Conservation (phyloP, 2,329 filamentous ascomycete genomes). For the Fusarium agapanthi region DNA sequence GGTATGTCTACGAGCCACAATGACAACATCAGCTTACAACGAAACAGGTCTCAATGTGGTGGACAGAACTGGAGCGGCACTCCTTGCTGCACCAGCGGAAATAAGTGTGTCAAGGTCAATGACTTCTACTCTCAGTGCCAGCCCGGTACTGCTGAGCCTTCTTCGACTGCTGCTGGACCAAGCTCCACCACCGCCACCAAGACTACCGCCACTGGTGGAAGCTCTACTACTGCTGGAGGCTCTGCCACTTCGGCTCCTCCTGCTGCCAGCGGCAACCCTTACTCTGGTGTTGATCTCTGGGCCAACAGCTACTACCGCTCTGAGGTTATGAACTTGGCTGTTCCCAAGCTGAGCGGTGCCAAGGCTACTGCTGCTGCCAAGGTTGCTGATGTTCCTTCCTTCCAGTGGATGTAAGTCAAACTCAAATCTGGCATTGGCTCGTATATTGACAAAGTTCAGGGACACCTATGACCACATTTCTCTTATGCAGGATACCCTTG, state of each 20-base stretch:
- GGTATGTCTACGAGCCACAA: not conserved
- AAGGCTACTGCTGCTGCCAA: slow-evolving; percentile 61
- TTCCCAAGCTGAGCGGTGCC: slow-evolving; percentile 68
- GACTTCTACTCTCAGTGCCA: slow-evolving; percentile 39
- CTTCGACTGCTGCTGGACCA: slow-evolving; percentile 18
- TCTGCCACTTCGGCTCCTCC: slow-evolving; percentile 39
- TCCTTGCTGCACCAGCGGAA: slow-evolving; percentile 52
- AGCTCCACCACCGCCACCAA: slow-evolving; percentile 18
- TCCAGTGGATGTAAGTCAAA: slow-evolving; percentile 59
- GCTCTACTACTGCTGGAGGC: slow-evolving; percentile 25
- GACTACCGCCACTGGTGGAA: slow-evolving; percentile 3
- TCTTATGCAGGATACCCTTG: slow-evolving; percentile 56
- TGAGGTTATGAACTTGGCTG: slow-evolving; percentile 63
- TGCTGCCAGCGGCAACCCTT: slow-evolving; percentile 60
- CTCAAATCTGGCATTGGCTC: rapidly evolving
- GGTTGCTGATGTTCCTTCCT: slow-evolving; percentile 62
- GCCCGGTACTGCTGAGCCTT: slow-evolving; percentile 24
- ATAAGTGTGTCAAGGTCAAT: slow-evolving; percentile 37
- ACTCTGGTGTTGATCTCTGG: slow-evolving; percentile 59
- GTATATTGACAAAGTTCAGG: slow-evolving; percentile 42
- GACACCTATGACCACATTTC: slow-evolving; percentile 61
- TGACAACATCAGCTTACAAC: not conserved
- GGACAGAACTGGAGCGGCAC: slow-evolving; percentile 55
- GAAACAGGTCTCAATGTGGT: slow-evolving; percentile 52
- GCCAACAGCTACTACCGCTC: slow-evolving; percentile 65